Base-by-base conservation (phyloP, 345 rosid genomes). In the Linum tenue region DNA sequence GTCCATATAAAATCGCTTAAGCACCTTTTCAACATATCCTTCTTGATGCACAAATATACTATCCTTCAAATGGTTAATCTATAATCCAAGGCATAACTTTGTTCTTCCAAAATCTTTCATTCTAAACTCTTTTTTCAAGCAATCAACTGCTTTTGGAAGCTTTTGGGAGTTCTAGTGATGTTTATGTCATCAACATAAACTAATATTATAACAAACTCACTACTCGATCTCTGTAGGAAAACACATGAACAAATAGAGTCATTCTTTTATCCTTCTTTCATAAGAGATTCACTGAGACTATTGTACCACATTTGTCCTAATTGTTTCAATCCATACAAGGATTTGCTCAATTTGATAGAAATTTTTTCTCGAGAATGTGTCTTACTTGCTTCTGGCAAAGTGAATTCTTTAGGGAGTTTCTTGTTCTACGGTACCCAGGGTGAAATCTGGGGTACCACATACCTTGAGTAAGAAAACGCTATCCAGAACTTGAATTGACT, bases 121-220 rank as follows among this genome's bases (percentile, higher is more conserved):
- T n/a, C 16, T 8, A 56, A 56, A 56, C 16, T 56, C 5, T 3
- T 56, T 56, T 56, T 56, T 56, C 37, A 56, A 56, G 10, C 36
- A 56, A n/a, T 10, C n/a, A n/a, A 56, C 4, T 56, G 59, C 37
- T 31, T 56, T 56, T 15, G 59, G 10, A 56, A 56, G 59, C 37
- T 56, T 56, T 56, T 56, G 35, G 59, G 59, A 48, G 59, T 56
- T n/a, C 59, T n/a, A 56, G 16, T 56, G 35, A 56, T 56, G 16
- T 56, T 56, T 31, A 56, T n/a, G 35, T 56, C 59, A 56, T 56
- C 59, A 56, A 56, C 37, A 56, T 56, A 31, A 5, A 56, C 59
- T 2, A n/a, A 16, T 12, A 56, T 56, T 1, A 56, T 56, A 2
- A 56, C 59, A 16, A 56, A 56, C 5, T 56, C 59, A n/a, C 1